phyloP scores from a whole-genome alignment of 495 filamentous ascomycete species.

The Penicillium soppii region DNA sequence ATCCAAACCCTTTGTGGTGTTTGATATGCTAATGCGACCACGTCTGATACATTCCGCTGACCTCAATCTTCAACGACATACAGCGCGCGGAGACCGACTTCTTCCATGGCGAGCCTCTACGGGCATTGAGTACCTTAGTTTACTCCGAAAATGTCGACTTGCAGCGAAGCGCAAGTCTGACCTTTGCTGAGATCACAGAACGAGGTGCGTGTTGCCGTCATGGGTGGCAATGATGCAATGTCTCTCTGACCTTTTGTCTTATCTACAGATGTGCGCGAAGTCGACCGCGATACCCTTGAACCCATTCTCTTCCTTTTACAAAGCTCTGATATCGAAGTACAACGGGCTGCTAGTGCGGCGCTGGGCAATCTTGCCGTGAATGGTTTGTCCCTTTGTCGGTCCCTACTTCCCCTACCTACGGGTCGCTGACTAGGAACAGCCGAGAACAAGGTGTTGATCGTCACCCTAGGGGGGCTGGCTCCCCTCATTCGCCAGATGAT shows the following conservation, averaged over 20 bases:
- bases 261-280: conserved; percentile 84
- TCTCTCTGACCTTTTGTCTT: conserved; percentile 7
- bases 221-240: conserved; percentile 7
- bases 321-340: conserved; percentile 94
- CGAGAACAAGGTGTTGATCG: conserved; percentile 96
- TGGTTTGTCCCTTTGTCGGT: conserved; percentile 57
- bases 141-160: conserved; percentile 99
- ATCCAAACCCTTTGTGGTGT: background rate
- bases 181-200: conserved; percentile 98
- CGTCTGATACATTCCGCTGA: conserved; percentile 10
- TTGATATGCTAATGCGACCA: background rate
- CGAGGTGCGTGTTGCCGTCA: conserved; percentile 64
- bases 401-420: background rate
- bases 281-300: conserved; percentile 90
- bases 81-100: conserved; percentile 96
- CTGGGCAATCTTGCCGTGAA: conserved; percentile 97
- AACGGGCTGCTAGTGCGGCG: conserved; percentile 93
- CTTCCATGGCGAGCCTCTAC: conserved; percentile 95
- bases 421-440: conserved; percentile 61
- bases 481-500: conserved; percentile 98
- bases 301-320: conserved; percentile 95
- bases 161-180: conserved; percentile 94
- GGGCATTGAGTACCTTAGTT: conserved; percentile 89
- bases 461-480: conserved; percentile 82
- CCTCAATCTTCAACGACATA: conserved; percentile 14